A percentile compares a stretch with the other conserved stretches of the same genome.
Conservation (phyloP, 345 rosid species). For the Durio zibethinus region DNA sequence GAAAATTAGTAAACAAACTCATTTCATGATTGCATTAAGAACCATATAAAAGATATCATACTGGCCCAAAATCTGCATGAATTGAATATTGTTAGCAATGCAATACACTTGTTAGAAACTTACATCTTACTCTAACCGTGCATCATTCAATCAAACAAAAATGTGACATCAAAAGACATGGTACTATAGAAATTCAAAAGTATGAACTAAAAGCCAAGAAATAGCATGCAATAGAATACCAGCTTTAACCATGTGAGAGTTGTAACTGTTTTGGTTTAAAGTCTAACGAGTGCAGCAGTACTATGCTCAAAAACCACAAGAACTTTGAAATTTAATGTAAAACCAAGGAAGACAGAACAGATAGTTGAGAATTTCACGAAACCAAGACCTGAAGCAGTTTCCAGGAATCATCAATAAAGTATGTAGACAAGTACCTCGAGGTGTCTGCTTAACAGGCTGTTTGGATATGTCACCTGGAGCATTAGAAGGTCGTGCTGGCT, state of each 20-base stretch:
- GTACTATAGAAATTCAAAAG: background rate
- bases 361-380: conserved; percentile 14
- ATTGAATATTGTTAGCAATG: background rate
- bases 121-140: background rate
- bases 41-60: background rate
- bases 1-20: background rate
- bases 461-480: conserved; percentile 26
- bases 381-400: conserved; percentile 7
- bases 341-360: background rate
- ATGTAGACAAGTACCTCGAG: conserved; percentile 49
- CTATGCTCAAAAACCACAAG: background rate
- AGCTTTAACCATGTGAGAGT: background rate
- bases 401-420: conserved; percentile 14
- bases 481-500: conserved; percentile 35
- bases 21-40: background rate
- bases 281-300: background rate
- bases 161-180: background rate
- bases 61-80: background rate
- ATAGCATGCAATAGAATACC: background rate
- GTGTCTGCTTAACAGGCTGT: conserved; percentile 49
- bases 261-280: background rate
- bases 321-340: background rate
- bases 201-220: background rate
- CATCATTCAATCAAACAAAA: background rate
- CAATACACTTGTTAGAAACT: background rate